Percentiles rank a stretch among this genome's conserved stretches.
Evolutionary conservation across 768 basidiomycete species (phyloP).

Genomic region (Trichaptum fuscoviolaceum): DNA sequence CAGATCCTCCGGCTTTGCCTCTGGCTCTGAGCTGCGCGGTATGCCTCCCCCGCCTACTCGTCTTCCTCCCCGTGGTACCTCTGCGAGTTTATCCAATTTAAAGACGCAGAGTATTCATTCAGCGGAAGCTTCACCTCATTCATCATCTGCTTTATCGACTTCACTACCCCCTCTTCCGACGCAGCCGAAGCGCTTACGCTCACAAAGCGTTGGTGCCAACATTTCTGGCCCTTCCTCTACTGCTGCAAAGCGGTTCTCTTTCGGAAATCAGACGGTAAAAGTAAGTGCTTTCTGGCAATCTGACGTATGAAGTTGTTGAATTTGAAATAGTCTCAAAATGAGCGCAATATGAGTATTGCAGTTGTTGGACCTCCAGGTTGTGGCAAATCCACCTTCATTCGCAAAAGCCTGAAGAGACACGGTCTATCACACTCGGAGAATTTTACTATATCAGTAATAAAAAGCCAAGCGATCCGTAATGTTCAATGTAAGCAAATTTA

Average conservation of each 20-base stretch:
- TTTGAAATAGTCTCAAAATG: conserved; percentile 21
- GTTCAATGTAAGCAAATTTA: conserved; percentile 22
- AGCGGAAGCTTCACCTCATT: conserved; percentile 18
- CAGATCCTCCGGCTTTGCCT: conserved; percentile 12
- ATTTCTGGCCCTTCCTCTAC: conserved; percentile 13
- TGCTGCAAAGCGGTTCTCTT: conserved; percentile 18
- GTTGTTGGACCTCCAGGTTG: conserved; percentile 75
- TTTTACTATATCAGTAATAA: conserved; percentile 13
- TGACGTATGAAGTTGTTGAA: conserved; percentile 23
- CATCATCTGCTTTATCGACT: conserved; percentile 4
- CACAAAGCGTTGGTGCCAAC: conserved; percentile 23
- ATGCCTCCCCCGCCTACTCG: conserved; percentile 61
- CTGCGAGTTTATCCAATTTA: conserved; percentile 30
- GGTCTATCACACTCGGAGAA: conserved; percentile 32
- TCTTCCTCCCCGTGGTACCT: conserved; percentile 34
- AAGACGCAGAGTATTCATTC: not conserved
- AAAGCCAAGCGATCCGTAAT: conserved; percentile 9
- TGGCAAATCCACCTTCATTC: conserved; percentile 82
- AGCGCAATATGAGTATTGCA: conserved; percentile 49
- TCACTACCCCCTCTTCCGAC: not conserved
- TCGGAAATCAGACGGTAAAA: conserved; percentile 20
- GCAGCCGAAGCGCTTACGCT: conserved; percentile 11
- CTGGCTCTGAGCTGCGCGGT: conserved; percentile 40
- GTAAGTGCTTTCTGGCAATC: conserved; percentile 4
- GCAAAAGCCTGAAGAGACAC: conserved; percentile 65